phyloP scores from a whole-genome alignment of 2,329 filamentous ascomycete genomes.

The Thielaviopsis musarum region DNA sequence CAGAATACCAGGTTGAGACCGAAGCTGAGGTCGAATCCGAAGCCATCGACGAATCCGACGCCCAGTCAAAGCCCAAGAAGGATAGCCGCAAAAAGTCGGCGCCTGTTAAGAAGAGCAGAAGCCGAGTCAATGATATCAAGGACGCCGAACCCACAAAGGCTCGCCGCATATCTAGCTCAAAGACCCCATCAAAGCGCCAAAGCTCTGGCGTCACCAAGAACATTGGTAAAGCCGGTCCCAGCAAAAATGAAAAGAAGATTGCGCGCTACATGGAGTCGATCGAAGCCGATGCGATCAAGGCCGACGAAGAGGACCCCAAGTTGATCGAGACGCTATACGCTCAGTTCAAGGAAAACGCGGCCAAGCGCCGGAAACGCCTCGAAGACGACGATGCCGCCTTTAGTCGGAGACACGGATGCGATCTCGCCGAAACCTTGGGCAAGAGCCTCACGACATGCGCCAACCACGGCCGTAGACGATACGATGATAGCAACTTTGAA shows the following conservation, averaged over 20 bases:
- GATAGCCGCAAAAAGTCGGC: constrained; percentile 10
- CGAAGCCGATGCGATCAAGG: constrained; percentile 25
- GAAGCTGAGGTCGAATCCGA: constrained; percentile 11
- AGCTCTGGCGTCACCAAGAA: constrained; percentile 47
- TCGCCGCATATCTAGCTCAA: constrained; percentile 34
- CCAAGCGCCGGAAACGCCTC: constrained; percentile 54
- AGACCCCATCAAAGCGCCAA: constrained; percentile 38
- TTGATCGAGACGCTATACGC: constrained; percentile 27
- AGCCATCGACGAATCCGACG: constrained; percentile 12
- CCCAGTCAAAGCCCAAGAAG: constrained; percentile 12
- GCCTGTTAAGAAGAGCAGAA: constrained; percentile 22
- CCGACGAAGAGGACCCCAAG: constrained; percentile 18
- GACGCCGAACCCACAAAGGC: constrained; percentile 31
- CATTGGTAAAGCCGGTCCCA: constrained; percentile 38
- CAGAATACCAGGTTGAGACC: constrained; percentile 9
- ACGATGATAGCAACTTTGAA: constrained; percentile 59
- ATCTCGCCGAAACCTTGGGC: constrained; percentile 40
- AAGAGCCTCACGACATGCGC: constrained; percentile 52
- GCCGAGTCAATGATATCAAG: constrained; percentile 34
- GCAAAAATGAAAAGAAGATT: constrained; percentile 28
- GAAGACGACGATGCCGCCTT: constrained; percentile 44
- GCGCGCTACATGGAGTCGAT: constrained; percentile 22
- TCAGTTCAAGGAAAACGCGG: constrained; percentile 36
- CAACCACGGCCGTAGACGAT: constrained; percentile 56
- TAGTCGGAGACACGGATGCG: constrained; percentile 42